Base-by-base conservation (phyloP, 2,329 filamentous ascomycete genomes). In the Epichloe hybrida region DNA sequence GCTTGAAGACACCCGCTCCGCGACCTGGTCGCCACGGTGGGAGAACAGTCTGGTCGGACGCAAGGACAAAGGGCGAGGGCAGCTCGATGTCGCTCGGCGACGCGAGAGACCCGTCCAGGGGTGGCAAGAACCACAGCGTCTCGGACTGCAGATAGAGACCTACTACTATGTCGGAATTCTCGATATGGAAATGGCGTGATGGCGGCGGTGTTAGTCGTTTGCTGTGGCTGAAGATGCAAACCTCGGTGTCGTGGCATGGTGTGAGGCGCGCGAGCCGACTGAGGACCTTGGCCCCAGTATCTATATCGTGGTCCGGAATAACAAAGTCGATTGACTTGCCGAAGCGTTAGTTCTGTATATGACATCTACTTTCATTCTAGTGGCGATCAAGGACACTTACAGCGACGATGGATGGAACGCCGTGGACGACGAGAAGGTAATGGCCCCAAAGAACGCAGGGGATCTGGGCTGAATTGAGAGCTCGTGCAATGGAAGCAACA, bases 371-470 rank as follows among this genome's bases (percentile, higher is more conserved):
- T 31, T 4, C 13, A 15, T 41, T 6, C 17, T 12, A 17, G 9
- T 48, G 23, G 11, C 3, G 20, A 31, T 3, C 13, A 0, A 27
- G 23, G 27, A 39, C 27, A 27, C 46, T 3, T 41, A 41, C 46
- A 2, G 7, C 46, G 40, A 48, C 36, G 17, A 48, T 39, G 15
- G 46, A 15, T 13, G 41, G 48, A n/a, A 39, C 48, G 15, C 41
- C 48, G 23, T 45, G 41, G 27, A 36, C 9, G 41, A 20, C 12
- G 42, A 50, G 48, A 20, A 50, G 48, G 17, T 27, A 11, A 46
- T 50, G 48, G 11, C 48, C 41, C 48, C 48, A 50, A 0, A 50
- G 48, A 34, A 50, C 21, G 39, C 48, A 50, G 5, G 48, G 41
- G 0, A 50, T 4, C 36, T 40, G 48, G 3, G 48, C 40, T n/a